These are phyloP conservation scores for Botrytis cinerea DNA, from an alignment of 2,329 filamentous ascomycete genomes.

Conservation along the genomic window DNA sequence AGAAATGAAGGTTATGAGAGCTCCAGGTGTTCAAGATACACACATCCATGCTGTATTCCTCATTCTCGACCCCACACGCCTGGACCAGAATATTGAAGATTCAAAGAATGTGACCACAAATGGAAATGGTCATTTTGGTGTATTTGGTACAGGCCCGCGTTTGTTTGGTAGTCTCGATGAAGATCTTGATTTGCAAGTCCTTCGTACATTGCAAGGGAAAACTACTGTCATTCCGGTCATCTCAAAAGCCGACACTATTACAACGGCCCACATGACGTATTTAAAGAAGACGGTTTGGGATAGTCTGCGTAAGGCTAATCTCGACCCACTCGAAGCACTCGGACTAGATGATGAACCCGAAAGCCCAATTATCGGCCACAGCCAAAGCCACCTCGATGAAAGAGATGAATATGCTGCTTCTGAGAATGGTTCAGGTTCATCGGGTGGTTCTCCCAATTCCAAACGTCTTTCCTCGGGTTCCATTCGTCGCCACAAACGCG, in stretches of 20 bases:
- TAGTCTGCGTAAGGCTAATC: conserved; percentile 78
- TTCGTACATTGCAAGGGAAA: conserved; percentile 86
- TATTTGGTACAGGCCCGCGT: conserved; percentile 47
- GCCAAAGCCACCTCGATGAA: conserved; percentile 55
- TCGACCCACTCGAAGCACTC: conserved; percentile 86
- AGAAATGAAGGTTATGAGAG: conserved; percentile 95
- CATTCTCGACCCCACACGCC: conserved; percentile 80
- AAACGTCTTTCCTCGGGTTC: conserved; percentile 41
- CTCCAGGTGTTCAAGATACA: conserved; percentile 89
- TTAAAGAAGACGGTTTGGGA: conserved; percentile 91
- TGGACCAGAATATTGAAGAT: conserved; percentile 78
- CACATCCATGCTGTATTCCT: conserved; percentile 97
- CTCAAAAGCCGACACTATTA: conserved; percentile 95
- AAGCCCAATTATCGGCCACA: conserved; percentile 49
- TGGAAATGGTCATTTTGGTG: conserved; percentile 54
- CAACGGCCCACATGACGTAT: conserved; percentile 88
- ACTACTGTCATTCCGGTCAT: conserved; percentile 95
- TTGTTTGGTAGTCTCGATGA: conserved; percentile 75
- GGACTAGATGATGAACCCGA: conserved; percentile 75
- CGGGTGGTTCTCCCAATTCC: conserved; percentile 33
- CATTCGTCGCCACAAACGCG: conserved; percentile 43
- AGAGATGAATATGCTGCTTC: conserved; percentile 51
- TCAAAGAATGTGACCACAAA: conserved; percentile 52
- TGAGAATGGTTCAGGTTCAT: conserved; percentile 36
- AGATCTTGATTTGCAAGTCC: conserved; percentile 84